Percentiles rank a stretch among this genome's conserved stretches.
These are phyloP conservation scores for Irpex lacteus DNA, from an alignment of 1,284 basidiomycete genomes.

Conservation along the genomic window DNA sequence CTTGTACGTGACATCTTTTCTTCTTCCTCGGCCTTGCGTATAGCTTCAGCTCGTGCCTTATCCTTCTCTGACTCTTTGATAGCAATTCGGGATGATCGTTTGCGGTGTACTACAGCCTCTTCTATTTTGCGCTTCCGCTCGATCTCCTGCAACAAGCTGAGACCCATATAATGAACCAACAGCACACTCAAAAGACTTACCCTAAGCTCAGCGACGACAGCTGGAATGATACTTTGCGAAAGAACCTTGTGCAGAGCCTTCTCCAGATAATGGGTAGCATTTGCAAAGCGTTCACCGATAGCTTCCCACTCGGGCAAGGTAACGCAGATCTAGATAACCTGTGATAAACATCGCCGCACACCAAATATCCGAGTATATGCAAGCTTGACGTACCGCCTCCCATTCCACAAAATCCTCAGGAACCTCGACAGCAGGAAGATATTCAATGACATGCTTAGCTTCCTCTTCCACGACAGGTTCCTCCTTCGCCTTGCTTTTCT, in stretches of 20 bases:
- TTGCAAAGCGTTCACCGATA: conserved; percentile 68
- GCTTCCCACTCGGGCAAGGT: conserved; percentile 81
- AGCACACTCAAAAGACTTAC: conserved; percentile 35
- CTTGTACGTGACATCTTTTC: conserved; percentile 63
- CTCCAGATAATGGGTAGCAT: conserved; percentile 76
- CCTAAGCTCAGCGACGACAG: conserved; percentile 59
- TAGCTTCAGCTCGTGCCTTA: conserved; percentile 54
- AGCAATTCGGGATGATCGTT: conserved; percentile 83
- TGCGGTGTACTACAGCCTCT: conserved; percentile 72
- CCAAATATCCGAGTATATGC: not conserved
- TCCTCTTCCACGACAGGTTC: not conserved
- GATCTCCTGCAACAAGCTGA: conserved; percentile 45
- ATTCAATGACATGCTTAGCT: not conserved
- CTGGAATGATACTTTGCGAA: conserved; percentile 62
- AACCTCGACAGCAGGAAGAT: conserved; percentile 11
- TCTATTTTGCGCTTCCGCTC: conserved; percentile 61
- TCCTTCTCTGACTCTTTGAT: conserved; percentile 70
- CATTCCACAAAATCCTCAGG: conserved; percentile 71
- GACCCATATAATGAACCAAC: conserved; percentile 1
- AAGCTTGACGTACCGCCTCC: conserved; percentile 65
- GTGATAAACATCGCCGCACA: not conserved
- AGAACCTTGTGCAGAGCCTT: conserved; percentile 73
- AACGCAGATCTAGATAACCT: conserved; percentile 60
- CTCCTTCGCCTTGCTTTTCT: not conserved
- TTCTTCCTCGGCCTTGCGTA: conserved; percentile 57